These are phyloP conservation scores for Cordyceps pruinosa DNA, from an alignment of 2,329 filamentous ascomycete species.

Conservation along the genomic window DNA sequence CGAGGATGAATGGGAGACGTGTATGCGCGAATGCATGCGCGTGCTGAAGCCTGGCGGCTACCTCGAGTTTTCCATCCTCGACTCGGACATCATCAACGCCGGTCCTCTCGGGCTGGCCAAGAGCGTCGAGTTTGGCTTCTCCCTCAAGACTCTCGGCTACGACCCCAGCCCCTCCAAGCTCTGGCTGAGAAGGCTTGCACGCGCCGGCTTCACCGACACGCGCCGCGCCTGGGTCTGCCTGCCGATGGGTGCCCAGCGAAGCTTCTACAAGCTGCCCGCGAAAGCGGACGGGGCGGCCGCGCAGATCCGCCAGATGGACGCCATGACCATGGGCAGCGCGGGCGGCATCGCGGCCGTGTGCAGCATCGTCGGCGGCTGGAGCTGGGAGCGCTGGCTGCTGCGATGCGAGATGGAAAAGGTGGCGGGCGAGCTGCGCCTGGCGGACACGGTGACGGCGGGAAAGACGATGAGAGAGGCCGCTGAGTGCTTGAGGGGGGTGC, in stretches of 20 bases:
- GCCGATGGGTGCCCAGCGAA: slow-evolving; percentile 59
- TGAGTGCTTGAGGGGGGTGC: slow-evolving; percentile 53
- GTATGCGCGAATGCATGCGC: slow-evolving; percentile 78
- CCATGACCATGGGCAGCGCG: slow-evolving; percentile 59
- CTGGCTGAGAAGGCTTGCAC: slow-evolving; percentile 68
- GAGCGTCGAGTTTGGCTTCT: slow-evolving; percentile 86
- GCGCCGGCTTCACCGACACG: slow-evolving; percentile 70
- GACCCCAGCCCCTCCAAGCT: slow-evolving; percentile 76
- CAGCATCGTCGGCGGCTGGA: slow-evolving; percentile 78
- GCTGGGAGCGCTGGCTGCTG: slow-evolving; percentile 95
- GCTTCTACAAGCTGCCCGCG: slow-evolving; percentile 24
- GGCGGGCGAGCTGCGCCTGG: slow-evolving; percentile 56
- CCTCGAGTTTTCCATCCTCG: slow-evolving; percentile 83
- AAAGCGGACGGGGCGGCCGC: slow-evolving; percentile 33
- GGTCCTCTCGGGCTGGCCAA: slow-evolving; percentile 74
- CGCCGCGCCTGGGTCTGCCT: slow-evolving; percentile 85
- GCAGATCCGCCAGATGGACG: slow-evolving; percentile 51
- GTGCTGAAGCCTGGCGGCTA: slow-evolving; percentile 90
- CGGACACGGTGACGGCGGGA: slow-evolving; percentile 45
- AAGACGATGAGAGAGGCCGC: slow-evolving; percentile 48
- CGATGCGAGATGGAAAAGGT: slow-evolving; percentile 77
- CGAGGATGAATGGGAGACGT: slow-evolving; percentile 81
- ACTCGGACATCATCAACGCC: slow-evolving; percentile 82
- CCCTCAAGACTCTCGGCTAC: slow-evolving; percentile 82
- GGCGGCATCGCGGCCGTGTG: slow-evolving; percentile 67